A percentile compares a stretch with the other conserved stretches of the same genome.
These are phyloP conservation scores for Trichoderma gamsii DNA, from an alignment of 495 filamentous ascomycete genomes.

Conservation along the genomic window DNA sequence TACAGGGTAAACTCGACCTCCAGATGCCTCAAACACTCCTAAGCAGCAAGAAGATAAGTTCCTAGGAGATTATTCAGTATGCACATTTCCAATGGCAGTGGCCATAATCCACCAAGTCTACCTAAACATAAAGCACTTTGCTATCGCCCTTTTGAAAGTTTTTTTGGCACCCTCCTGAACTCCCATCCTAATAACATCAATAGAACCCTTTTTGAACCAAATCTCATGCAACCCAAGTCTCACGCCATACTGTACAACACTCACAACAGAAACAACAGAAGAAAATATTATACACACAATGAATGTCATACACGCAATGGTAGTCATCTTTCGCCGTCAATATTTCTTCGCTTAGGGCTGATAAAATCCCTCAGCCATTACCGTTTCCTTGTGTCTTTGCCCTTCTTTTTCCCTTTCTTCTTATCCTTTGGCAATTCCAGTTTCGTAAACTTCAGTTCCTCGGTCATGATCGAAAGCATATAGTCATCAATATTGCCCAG, in stretches of 20 bases:
- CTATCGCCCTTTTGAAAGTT: background rate
- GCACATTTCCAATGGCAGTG: slow-evolving; percentile 4
- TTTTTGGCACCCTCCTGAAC: background rate
- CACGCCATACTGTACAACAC: background rate
- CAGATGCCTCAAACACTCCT: background rate
- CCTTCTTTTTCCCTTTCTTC: slow-evolving; percentile 72
- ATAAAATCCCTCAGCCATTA: slow-evolving; percentile 16
- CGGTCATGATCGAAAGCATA: slow-evolving; percentile 72
- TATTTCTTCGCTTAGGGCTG: background rate
- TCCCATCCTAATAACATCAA: background rate
- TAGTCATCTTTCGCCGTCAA: background rate
- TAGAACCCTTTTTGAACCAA: background rate
- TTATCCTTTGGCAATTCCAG: slow-evolving; percentile 75
- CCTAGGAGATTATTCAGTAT: slow-evolving; percentile 3
- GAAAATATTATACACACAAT: background rate
- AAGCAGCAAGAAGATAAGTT: background rate
- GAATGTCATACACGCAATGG: slow-evolving; percentile 6
- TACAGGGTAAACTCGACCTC: background rate
- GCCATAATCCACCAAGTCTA: background rate
- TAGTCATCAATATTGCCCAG: slow-evolving; percentile 73
- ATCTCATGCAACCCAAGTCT: background rate
- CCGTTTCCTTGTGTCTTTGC: slow-evolving; percentile 54
- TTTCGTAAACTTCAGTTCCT: slow-evolving; percentile 69
- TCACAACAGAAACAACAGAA: background rate
- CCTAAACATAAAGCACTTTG: background rate